phyloP scores from a whole-genome alignment of 2,329 filamentous ascomycete species.

The Penicillium olsonii region DNA sequence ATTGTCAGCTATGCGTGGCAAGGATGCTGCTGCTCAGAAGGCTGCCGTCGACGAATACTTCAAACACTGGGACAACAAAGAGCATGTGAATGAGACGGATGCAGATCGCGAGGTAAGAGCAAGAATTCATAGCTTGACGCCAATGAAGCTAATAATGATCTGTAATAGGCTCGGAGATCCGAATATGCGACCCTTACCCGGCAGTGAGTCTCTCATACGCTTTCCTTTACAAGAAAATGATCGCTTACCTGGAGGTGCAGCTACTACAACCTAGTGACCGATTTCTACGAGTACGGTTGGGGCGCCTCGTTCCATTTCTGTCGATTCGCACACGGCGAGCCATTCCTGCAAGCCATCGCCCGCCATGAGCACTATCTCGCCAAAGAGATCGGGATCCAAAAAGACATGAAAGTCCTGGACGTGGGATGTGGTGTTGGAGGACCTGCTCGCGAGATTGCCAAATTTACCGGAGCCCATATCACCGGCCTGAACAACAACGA shows the following conservation, averaged over 20 bases:
- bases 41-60: conserved; percentile 89
- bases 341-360: conserved; percentile 87
- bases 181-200: conserved; percentile 92
- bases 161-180: conserved; percentile 67
- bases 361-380: conserved; percentile 98
- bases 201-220: conserved; percentile 66
- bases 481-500: conserved; percentile 98
- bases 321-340: conserved; percentile 83
- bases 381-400: conserved; percentile 79
- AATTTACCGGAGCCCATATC: conserved; percentile 87
- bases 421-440: conserved; percentile 97
- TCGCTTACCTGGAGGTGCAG: conserved; percentile 52
- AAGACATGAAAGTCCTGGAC: conserved; percentile 87
- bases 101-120: conserved; percentile 73
- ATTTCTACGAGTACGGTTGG: conserved; percentile 97
- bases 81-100: conserved; percentile 75
- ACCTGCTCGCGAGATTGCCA: conserved; percentile 91
- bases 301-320: conserved; percentile 97
- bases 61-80: conserved; percentile 93
- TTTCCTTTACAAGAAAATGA: no score
- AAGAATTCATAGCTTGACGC: neutral
- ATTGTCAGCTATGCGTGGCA: conserved; percentile 79
- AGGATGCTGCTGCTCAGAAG: conserved; percentile 76
- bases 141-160: conserved; percentile 16
- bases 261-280: conserved; percentile 97